phyloP scores from a whole-genome alignment of 768 basidiomycete species.

The Coprinopsis marcescibilis region DNA sequence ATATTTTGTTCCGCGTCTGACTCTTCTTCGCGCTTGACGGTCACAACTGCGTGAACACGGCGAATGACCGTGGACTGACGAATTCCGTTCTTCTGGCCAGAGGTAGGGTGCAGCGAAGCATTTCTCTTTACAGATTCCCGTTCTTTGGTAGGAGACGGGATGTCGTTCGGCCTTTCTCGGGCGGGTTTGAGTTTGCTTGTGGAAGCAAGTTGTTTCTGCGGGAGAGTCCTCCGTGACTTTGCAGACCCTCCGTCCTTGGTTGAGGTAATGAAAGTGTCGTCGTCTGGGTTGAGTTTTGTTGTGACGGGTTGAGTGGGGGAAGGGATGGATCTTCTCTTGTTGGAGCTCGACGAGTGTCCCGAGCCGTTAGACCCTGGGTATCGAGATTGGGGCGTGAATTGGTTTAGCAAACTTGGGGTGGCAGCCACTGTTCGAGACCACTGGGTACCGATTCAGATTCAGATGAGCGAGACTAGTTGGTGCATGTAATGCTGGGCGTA shows the following conservation, averaged over 20 bases:
- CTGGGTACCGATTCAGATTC: neutral
- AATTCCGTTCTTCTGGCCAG: conserved; percentile 5
- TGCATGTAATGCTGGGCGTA: conserved; percentile 24
- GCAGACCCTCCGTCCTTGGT: neutral
- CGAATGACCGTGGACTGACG: conserved; percentile 41
- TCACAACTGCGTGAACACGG: conserved; percentile 59
- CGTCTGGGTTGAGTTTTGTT: neutral
- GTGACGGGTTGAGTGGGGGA: neutral
- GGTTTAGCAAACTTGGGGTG: neutral
- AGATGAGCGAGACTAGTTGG: neutral
- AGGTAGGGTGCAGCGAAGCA: conserved; percentile 9
- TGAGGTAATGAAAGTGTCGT: neutral
- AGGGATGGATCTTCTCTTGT: neutral
- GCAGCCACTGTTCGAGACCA: neutral
- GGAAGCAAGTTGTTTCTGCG: neutral
- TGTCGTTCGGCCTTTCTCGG: too few species aligned
- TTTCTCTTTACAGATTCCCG: neutral
- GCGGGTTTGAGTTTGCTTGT: neutral
- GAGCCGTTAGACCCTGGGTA: neutral
- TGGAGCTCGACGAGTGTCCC: neutral
- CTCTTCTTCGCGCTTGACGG: conserved; percentile 57
- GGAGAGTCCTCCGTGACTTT: neutral
- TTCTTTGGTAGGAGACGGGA: too few species aligned
- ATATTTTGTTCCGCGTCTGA: conserved; percentile 27
- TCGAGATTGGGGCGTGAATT: neutral